phyloP scores from a whole-genome alignment of 2,329 filamentous ascomycete species.

The Seiridium cupressi region DNA sequence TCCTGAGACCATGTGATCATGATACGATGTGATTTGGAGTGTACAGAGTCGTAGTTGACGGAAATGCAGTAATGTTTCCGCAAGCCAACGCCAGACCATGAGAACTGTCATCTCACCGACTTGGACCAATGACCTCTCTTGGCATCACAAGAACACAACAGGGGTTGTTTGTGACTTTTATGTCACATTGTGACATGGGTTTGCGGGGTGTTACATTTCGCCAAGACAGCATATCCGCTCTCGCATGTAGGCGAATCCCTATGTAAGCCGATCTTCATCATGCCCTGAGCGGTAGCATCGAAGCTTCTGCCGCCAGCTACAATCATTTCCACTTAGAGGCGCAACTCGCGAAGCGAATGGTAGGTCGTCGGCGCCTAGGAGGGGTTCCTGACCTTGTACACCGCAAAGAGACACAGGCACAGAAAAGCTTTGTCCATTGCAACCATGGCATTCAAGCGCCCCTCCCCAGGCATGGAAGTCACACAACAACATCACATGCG shows the following conservation, averaged over 20 bases:
- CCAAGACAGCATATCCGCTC: background rate
- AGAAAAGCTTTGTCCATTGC: background rate
- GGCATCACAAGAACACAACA: background rate
- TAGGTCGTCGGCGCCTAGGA: background rate
- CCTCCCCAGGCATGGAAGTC: background rate
- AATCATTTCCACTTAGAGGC: background rate
- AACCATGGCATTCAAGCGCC: background rate
- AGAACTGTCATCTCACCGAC: too few relatives aligned
- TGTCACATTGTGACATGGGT: slow-evolving; percentile 13
- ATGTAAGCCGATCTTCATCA: slow-evolving; percentile 3
- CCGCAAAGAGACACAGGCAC: background rate
- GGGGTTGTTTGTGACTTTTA: background rate
- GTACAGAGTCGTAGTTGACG: too few relatives aligned
- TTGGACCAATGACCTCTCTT: background rate
- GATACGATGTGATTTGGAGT: too few relatives aligned
- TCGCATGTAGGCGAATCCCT: slow-evolving; percentile 2
- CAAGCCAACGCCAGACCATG: too few relatives aligned
- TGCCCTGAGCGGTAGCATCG: background rate
- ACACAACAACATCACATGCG: slow-evolving; percentile 2
- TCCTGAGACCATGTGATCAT: too few relatives aligned
- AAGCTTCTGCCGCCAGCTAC: background rate
- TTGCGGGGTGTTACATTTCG: slow-evolving; percentile 23
- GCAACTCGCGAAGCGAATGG: background rate
- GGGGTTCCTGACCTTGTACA: background rate
- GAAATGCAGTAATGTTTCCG: too few relatives aligned